Conservation (phyloP, 2,329 filamentous ascomycete genomes). For the Chaetomiaceae sp. region DNA sequence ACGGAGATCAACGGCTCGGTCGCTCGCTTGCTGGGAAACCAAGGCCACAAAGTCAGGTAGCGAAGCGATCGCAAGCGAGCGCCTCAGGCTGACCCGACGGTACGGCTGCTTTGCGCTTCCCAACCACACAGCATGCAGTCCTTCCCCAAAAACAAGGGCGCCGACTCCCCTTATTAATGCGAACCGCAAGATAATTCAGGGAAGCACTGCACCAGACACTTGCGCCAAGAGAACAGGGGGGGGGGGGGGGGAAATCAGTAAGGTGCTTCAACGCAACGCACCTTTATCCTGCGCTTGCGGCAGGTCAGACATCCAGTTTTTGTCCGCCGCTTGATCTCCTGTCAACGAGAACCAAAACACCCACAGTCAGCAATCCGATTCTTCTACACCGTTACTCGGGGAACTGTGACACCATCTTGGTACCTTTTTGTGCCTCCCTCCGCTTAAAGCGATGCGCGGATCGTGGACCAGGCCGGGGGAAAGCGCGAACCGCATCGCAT, state of each 20-base stretch:
- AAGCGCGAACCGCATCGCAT: slow-evolving; percentile 42
- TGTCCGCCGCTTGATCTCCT: slow-evolving; percentile 60
- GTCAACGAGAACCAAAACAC: slow-evolving; percentile 23
- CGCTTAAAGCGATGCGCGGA: slow-evolving; percentile 42
- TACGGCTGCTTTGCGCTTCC: neutral
- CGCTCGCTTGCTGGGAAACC: slow-evolving; percentile 10
- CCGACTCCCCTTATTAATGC: no score
- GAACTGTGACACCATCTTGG: slow-evolving; percentile 20
- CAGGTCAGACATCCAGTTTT: slow-evolving; percentile 61
- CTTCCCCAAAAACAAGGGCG: neutral
- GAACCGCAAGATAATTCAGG: no score
- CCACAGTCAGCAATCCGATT: slow-evolving; percentile 26
- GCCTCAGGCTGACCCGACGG: neutral
- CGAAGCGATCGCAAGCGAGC: neutral
- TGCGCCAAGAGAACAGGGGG: no score
- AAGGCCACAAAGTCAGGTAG: neutral
- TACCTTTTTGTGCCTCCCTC: slow-evolving; percentile 55
- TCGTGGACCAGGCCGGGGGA: slow-evolving; percentile 39
- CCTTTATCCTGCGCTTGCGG: slow-evolving; percentile 59
- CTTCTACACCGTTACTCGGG: slow-evolving; percentile 1
- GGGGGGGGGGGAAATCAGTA: slow-evolving; percentile 17
- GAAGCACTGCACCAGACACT: no score
- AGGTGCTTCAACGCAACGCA: no score
- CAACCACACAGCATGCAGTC: neutral
- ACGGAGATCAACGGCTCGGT: slow-evolving; percentile 12